Percentiles rank a stretch among this genome's conserved stretches.
Conservation (phyloP, 75 land plant species). For the Picea sitchensis region DNA sequence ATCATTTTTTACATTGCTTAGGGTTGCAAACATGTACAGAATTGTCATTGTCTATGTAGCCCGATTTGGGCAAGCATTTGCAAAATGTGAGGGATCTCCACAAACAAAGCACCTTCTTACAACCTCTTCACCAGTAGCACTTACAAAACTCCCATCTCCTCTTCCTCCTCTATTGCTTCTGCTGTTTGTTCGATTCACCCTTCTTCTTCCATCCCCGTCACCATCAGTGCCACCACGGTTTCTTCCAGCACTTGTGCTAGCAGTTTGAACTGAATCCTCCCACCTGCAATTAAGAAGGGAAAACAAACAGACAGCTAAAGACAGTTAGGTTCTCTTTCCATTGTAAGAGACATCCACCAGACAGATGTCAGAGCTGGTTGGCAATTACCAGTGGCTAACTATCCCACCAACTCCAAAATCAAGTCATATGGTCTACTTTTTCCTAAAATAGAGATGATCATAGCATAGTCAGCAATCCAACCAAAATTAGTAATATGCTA, state of each 20-base stretch:
- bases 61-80: constrained; percentile 90
- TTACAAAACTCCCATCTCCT: constrained; percentile 45
- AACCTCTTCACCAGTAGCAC: constrained; percentile 81
- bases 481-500: too few relatives aligned
- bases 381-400: too few relatives aligned
- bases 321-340: not conserved
- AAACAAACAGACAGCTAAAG: not conserved
- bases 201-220: constrained; percentile 17
- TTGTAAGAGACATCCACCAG: not conserved
- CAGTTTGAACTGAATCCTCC: not conserved
- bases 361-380: not conserved
- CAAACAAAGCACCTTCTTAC: constrained; percentile 71
- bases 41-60: constrained; percentile 6
- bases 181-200: constrained; percentile 11
- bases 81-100: constrained; percentile 91
- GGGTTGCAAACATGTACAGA: not conserved
- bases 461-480: not conserved
- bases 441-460: not conserved
- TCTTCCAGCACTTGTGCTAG: too few relatives aligned
- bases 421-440: not conserved
- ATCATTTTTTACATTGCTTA: too few relatives aligned
- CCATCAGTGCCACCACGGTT: too few relatives aligned
- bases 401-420: not conserved
- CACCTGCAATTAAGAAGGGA: not conserved
- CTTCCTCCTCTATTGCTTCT: constrained; percentile 21